These are phyloP conservation scores for Malus hybrid DNA, from an alignment of 331 rosid genomes.

Conservation along the genomic window DNA sequence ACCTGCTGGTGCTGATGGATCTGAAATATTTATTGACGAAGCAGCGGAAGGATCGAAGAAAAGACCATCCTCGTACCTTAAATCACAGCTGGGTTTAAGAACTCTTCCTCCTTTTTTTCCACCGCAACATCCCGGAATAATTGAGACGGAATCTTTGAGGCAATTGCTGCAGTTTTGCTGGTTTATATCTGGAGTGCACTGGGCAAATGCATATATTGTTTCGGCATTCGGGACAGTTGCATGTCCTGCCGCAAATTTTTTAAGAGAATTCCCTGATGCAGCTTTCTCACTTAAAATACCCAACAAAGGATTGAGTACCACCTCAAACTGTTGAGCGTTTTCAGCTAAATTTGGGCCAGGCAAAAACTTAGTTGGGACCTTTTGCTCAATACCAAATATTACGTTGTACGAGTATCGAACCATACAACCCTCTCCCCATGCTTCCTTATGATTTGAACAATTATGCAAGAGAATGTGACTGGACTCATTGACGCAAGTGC, in stretches of 20 bases:
- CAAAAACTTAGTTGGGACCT: background rate
- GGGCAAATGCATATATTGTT: slow-evolving; percentile 6
- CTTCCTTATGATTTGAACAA: slow-evolving; percentile 1
- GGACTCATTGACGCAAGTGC: background rate
- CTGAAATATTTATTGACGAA: background rate
- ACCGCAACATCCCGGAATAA: background rate
- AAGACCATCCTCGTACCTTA: background rate
- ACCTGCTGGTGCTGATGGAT: background rate
- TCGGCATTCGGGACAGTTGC: background rate
- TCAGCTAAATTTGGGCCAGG: background rate
- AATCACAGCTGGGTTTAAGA: slow-evolving; percentile 9
- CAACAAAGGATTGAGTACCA: background rate
- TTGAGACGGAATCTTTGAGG: background rate
- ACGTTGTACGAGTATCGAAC: background rate
- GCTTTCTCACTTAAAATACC: background rate
- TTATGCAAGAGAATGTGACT: background rate
- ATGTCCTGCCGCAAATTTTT: slow-evolving; percentile 5
- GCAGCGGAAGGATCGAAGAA: background rate
- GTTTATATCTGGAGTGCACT: slow-evolving; percentile 25
- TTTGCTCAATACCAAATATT: background rate
- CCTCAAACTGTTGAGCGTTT: background rate
- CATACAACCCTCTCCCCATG: background rate
- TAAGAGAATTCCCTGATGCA: background rate
- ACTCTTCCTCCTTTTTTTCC: slow-evolving; percentile 1
- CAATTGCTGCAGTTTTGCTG: background rate